A percentile compares a stretch with the other conserved stretches of the same genome.
These are phyloP conservation scores for Narthecium ossifragum DNA, from an alignment of 106 monocot species.

Conservation along the genomic window DNA sequence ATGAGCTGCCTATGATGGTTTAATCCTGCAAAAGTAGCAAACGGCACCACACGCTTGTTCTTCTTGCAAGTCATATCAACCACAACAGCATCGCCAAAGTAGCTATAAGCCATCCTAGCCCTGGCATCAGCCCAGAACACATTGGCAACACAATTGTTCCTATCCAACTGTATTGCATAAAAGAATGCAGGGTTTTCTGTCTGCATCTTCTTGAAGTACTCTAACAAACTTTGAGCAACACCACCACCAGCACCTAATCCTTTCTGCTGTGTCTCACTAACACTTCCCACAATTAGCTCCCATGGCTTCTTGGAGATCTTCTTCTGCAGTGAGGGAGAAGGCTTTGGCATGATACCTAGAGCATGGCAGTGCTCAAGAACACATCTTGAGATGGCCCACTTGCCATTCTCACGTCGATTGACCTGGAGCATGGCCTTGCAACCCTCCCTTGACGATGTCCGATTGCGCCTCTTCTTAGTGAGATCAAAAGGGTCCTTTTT, in stretches of 20 bases:
- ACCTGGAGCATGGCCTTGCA: slow-evolving; percentile 95
- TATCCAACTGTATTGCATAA: slow-evolving; percentile 76
- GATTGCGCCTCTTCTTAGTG: slow-evolving; percentile 70
- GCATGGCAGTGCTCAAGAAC: slow-evolving; percentile 64
- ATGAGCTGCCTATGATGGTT: slow-evolving; percentile 81
- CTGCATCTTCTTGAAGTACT: slow-evolving; percentile 95
- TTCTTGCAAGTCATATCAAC: slow-evolving; percentile 78
- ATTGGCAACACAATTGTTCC: slow-evolving; percentile 69
- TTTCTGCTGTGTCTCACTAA: slow-evolving; percentile 27
- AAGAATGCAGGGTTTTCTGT: slow-evolving; percentile 90
- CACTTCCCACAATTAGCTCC: slow-evolving; percentile 37
- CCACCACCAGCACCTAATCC: slow-evolving; percentile 75
- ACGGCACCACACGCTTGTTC: slow-evolving; percentile 68
- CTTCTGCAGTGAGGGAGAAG: slow-evolving; percentile 29
- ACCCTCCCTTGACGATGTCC: slow-evolving; percentile 73
- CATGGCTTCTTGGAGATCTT: slow-evolving; percentile 66
- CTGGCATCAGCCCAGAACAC: slow-evolving; percentile 94
- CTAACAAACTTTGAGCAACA: slow-evolving; percentile 76
- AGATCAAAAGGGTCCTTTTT: slow-evolving; percentile 77
- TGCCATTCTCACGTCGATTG: slow-evolving; percentile 58
- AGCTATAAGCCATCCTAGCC: slow-evolving; percentile 67
- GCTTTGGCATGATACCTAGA: slow-evolving; percentile 27
- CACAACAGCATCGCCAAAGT: slow-evolving; percentile 70
- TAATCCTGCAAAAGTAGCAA: slow-evolving; percentile 75
- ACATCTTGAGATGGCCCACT: slow-evolving; percentile 53